Evolutionary conservation across 345 rosid genomes (phyloP).

Genomic region (Angophora floribunda): DNA sequence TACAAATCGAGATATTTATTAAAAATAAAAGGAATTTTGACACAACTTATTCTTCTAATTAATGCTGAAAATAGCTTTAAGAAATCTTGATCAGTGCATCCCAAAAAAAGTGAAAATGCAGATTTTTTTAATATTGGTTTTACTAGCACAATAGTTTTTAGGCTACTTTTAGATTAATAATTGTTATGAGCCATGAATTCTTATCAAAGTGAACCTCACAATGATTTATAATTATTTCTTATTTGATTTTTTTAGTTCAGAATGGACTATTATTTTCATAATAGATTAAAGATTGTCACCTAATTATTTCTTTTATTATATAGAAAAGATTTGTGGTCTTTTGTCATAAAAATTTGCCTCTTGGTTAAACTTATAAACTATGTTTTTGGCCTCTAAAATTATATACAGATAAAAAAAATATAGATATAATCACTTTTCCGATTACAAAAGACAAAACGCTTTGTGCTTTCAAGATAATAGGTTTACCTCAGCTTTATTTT

Average conservation of each 20-base stretch:
- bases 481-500: background rate
- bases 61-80: background rate
- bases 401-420: too few relatives aligned
- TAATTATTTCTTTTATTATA: accelerated
- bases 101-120: too few relatives aligned
- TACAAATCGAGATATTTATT: too few relatives aligned
- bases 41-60: background rate
- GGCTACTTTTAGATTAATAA: accelerated
- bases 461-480: background rate
- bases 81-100: accelerated
- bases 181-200: accelerated
- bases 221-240: too few relatives aligned
- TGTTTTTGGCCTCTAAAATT: background rate
- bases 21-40: accelerated
- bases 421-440: background rate
- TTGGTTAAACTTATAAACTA: background rate
- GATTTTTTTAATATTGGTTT: accelerated
- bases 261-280: too few relatives aligned
- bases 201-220: accelerated
- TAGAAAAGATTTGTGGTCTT: too few relatives aligned
- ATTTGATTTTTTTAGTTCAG: accelerated
- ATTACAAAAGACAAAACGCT: too few relatives aligned
- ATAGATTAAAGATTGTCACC: accelerated
- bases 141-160: background rate
- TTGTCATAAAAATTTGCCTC: accelerated